Base-by-base conservation (phyloP, 495 filamentous ascomycete species). In the Cenococcum geophilum region DNA sequence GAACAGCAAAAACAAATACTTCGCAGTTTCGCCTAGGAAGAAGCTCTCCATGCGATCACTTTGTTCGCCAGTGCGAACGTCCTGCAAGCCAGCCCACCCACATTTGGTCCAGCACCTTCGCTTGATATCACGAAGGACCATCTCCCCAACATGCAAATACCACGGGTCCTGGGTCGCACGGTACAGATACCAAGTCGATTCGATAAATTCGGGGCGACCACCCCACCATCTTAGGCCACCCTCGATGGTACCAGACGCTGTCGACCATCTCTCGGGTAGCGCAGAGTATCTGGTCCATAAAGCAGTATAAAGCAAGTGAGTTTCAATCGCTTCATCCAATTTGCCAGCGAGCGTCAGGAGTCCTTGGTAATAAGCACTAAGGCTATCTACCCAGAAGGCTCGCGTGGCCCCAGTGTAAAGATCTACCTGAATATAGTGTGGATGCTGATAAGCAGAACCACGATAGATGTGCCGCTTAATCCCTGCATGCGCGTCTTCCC, bases 1-100 rank as follows among this genome's bases (percentile, higher is more conserved):
- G 73, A 92, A 97, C 0, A 97, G 81, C 42, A 98, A 76, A 63
- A 91, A 95, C 56, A 98, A 76, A 73, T 98, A 98, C 73, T 97
- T 96, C 57, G 89, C 85, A 0, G 93, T 98, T 74, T 98, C 93
- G 3, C 95, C 91, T 1, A 97, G 79, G 72, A 96, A 97, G 77
- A 98, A 98, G 73, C 93, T 97, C 76, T 98, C 93, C 93, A 98
- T 98, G 18, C 93, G 86, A 70, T 98, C 93, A 68, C 82, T 92
- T 70, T 87, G 85, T 72, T 97, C 89, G 0, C 92, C 95, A 45
- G 81, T 91, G 34, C 86, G 78, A 10, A 98, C 93, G 74, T 97
- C 89, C 66, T 95, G 88, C n/a, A 98, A 78, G 0, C 92, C 92
- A 5, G 93, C 88, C 91, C 91, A 97, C 54, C 93, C 93, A 69